A percentile compares a stretch with the other conserved stretches of the same genome.
These are phyloP conservation scores for Sabuloglossum arenarium DNA, from an alignment of 495 filamentous ascomycete species.

Conservation along the genomic window DNA sequence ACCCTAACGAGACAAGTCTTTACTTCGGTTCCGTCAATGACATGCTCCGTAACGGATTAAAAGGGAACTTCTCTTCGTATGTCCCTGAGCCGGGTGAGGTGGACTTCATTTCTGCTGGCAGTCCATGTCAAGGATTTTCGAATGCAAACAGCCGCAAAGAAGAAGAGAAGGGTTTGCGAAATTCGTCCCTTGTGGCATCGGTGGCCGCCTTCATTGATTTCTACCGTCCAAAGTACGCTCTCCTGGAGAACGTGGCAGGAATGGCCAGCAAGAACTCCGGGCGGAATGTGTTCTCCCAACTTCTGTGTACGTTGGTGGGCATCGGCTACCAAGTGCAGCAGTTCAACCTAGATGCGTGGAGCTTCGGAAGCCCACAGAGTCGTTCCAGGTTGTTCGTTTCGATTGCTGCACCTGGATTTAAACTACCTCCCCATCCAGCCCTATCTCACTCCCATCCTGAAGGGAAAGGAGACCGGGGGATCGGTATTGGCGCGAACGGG, in stretches of 20 bases:
- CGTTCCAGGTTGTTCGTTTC: slow-evolving; percentile 43
- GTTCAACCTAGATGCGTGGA: slow-evolving; percentile 45
- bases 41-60: slow-evolving; percentile 31
- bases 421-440: slow-evolving; percentile 28
- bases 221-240: slow-evolving; percentile 46
- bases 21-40: slow-evolving; percentile 53
- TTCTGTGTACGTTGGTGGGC: slow-evolving; percentile 46
- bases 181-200: slow-evolving; percentile 50
- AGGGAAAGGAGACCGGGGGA: slow-evolving; percentile 10
- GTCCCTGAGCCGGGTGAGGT: slow-evolving; percentile 38
- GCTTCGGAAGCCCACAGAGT: slow-evolving; percentile 37
- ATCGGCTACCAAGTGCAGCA: slow-evolving; percentile 51
- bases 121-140: slow-evolving; percentile 56
- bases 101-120: slow-evolving; percentile 48
- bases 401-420: slow-evolving; percentile 39
- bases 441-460: slow-evolving; percentile 39
- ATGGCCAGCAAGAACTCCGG: slow-evolving; percentile 27
- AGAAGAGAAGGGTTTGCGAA: slow-evolving; percentile 27
- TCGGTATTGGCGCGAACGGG: slow-evolving; percentile 42
- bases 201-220: slow-evolving; percentile 54
- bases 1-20: slow-evolving; percentile 17
- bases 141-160: slow-evolving; percentile 29
- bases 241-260: slow-evolving; percentile 49
- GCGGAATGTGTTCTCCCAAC: slow-evolving; percentile 40
- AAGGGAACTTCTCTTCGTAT: slow-evolving; percentile 21